A percentile compares a stretch with the other conserved stretches of the same genome.
Conservation (phyloP, 768 basidiomycete species). For the Russula sp. region DNA sequence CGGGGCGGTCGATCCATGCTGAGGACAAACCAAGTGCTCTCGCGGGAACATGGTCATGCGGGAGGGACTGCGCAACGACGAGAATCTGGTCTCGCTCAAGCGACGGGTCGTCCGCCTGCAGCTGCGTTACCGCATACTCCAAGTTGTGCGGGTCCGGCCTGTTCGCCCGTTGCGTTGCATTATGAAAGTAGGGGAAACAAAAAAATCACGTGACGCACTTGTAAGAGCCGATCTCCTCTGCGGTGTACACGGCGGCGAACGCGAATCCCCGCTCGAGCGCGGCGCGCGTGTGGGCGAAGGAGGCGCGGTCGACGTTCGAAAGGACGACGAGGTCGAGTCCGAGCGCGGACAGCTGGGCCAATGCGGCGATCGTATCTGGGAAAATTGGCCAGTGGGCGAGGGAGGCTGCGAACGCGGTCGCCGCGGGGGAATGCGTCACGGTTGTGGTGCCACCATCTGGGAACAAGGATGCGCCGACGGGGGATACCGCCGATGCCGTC, state of each 20-base stretch:
- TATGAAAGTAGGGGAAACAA: background rate
- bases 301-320: slow-evolving; percentile 66
- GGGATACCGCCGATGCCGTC: background rate
- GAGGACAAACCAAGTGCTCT: slow-evolving; percentile 48
- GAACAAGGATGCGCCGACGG: background rate
- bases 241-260: slow-evolving; percentile 63
- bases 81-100: slow-evolving; percentile 45
- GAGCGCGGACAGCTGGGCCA: slow-evolving; percentile 51
- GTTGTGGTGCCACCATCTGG: too few relatives aligned
- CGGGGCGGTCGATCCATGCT: slow-evolving; percentile 57
- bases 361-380: slow-evolving; percentile 57
- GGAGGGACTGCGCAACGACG: slow-evolving; percentile 61
- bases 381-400: slow-evolving; percentile 60
- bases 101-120: slow-evolving; percentile 27
- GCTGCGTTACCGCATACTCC: slow-evolving; percentile 40
- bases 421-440: slow-evolving; percentile 23
- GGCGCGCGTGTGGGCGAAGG: slow-evolving; percentile 55
- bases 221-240: slow-evolving; percentile 67
- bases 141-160: slow-evolving; percentile 40
- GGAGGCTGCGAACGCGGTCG: slow-evolving; percentile 52
- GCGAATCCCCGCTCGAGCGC: slow-evolving; percentile 35
- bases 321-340: slow-evolving; percentile 62
- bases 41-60: slow-evolving; percentile 63
- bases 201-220: slow-evolving; percentile 45
- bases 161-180: background rate